Evolutionary conservation across 176 grass and related monocot species (phyloP).

Genomic region (Cymbopogon citratus): DNA sequence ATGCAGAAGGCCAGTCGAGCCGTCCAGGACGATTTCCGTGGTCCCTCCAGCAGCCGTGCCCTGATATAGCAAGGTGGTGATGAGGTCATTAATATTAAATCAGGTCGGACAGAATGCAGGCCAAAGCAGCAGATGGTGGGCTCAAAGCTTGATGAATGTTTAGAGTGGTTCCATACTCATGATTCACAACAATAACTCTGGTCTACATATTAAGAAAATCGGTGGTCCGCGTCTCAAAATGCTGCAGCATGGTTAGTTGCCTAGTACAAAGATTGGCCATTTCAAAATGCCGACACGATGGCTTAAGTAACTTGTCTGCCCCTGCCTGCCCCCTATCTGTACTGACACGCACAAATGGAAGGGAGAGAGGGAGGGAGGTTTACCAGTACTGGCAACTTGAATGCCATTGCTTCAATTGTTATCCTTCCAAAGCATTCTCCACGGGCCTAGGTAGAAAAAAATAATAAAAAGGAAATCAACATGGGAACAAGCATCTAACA

Average conservation of each 20-base stretch:
- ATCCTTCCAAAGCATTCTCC: constrained; percentile 99
- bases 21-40: constrained; percentile 72
- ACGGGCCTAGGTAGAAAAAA: constrained; percentile 45
- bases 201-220: constrained; percentile 14
- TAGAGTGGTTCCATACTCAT: background rate
- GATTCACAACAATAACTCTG: constrained; percentile 20
- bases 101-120: constrained; percentile 22
- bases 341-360: background rate
- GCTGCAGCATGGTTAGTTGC: background rate
- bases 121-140: constrained; percentile 19
- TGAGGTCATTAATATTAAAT: background rate
- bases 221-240: constrained; percentile 16
- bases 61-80: constrained; percentile 22
- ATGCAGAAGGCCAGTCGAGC: constrained; percentile 79
- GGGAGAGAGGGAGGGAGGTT: background rate
- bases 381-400: constrained; percentile 87
- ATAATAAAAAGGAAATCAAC: background rate
- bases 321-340: background rate
- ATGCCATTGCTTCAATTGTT: constrained; percentile 98
- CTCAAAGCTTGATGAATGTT: background rate
- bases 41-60: constrained; percentile 90
- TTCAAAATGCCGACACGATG: background rate
- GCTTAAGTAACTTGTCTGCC: background rate
- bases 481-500: background rate
- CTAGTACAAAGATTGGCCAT: background rate